These are phyloP conservation scores for Oryza nivara DNA, from an alignment of 176 grass and related monocot species.

Conservation along the genomic window DNA sequence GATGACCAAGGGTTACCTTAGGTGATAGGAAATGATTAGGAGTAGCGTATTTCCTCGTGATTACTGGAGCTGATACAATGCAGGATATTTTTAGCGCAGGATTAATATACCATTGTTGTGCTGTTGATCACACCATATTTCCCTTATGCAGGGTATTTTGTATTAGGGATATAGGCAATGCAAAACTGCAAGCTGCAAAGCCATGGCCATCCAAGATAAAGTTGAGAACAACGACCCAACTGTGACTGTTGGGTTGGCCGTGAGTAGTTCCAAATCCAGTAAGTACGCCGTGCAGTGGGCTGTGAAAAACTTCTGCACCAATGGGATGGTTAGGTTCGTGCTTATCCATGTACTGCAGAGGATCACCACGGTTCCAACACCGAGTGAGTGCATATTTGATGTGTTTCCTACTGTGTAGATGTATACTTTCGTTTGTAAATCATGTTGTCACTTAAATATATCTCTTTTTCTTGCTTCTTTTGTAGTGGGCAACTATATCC, in stretches of 20 bases:
- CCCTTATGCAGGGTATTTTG: not conserved
- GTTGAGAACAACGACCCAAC: not conserved
- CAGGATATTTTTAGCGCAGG: not conserved
- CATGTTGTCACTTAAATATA: not conserved
- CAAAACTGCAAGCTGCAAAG: not conserved
- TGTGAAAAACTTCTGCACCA: constrained; percentile 40
- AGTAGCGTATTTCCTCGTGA: not conserved
- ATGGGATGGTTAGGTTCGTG: constrained; percentile 33
- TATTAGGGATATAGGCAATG: constrained; percentile 19
- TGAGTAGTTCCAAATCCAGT: constrained; percentile 42
- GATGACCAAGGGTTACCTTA: not conserved
- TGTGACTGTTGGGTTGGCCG: constrained; percentile 44
- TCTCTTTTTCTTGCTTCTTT: not conserved
- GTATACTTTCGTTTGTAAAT: not conserved
- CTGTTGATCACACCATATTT: not conserved
- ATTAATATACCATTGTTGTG: not conserved
- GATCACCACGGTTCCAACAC: constrained; percentile 43
- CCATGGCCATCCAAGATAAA: constrained; percentile 36
- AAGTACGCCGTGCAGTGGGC: constrained; percentile 52
- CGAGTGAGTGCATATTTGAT: constrained; percentile 39
- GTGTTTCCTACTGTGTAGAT: not conserved
- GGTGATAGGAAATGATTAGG: not conserved
- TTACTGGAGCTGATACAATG: not conserved
- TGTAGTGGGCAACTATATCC: constrained; percentile 62
- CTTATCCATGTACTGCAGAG: constrained; percentile 51